Evolutionary conservation across 2,329 filamentous ascomycete species (phyloP).

Genomic region (Fusarium sp.): DNA sequence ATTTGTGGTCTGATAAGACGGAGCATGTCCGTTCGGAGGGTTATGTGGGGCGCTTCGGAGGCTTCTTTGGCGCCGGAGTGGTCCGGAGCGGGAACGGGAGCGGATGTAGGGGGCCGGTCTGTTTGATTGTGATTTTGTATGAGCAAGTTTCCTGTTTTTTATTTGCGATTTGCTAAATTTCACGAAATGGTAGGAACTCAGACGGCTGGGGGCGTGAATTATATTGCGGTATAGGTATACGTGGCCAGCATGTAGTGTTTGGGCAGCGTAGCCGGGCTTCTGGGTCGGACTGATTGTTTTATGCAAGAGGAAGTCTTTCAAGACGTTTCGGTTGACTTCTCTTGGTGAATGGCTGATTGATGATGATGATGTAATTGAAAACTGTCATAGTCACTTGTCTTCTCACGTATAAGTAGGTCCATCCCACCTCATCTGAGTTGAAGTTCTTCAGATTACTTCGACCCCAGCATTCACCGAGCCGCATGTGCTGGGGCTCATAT

Average conservation of each 20-base stretch:
- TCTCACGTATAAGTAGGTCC: not conserved
- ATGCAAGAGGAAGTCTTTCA: not conserved
- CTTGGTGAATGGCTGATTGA: not conserved
- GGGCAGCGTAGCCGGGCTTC: not conserved
- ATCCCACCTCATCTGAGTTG: not conserved
- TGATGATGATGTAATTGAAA: not conserved
- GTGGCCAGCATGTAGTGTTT: not conserved
- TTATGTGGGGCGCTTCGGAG: constrained; percentile 33
- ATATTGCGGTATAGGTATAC: not conserved
- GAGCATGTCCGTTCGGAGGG: constrained; percentile 32
- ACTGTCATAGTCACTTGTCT: not conserved
- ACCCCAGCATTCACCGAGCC: not conserved
- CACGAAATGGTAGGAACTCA: not conserved
- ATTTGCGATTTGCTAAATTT: not conserved
- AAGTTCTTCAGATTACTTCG: not conserved
- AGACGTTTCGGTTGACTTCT: not conserved
- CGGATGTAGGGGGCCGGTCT: not conserved
- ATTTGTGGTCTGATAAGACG: not conserved
- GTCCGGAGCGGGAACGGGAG: constrained; percentile 4
- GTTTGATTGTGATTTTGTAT: not conserved
- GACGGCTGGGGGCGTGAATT: not conserved
- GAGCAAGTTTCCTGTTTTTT: not conserved
- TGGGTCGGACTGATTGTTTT: not conserved
- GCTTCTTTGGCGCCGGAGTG: constrained; percentile 17
- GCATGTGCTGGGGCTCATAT: not conserved